Evolutionary conservation across 345 rosid genomes (phyloP).

Genomic region (Aethionema arabicum): DNA sequence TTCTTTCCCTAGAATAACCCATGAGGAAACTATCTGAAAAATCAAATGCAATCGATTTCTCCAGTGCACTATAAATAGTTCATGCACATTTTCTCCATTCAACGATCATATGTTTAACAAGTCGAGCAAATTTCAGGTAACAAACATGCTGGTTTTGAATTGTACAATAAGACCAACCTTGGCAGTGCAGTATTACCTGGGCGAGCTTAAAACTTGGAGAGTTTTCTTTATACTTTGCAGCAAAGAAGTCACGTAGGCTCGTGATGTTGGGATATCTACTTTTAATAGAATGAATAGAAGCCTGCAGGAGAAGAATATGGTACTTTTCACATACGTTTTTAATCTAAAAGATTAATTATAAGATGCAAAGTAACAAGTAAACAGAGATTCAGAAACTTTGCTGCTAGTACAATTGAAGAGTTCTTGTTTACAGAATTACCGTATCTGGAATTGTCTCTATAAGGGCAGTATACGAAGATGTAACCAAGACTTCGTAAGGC

Average conservation of each 20-base stretch:
- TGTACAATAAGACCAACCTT: slow-evolving; percentile 14
- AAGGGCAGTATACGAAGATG: slow-evolving; percentile 97
- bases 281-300: slow-evolving; percentile 95
- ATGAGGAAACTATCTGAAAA: slow-evolving; percentile 10
- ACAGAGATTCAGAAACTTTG: slow-evolving; percentile 4
- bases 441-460: slow-evolving; percentile 99
- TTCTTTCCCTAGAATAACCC: slow-evolving; percentile 11
- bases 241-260: slow-evolving; percentile 90
- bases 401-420: slow-evolving; percentile 17
- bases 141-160: slow-evolving; percentile 18
- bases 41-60: slow-evolving; percentile 13
- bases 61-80: slow-evolving; percentile 14
- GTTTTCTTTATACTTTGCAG: slow-evolving; percentile 80
- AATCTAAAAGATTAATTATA: neutral
- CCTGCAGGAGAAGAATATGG: slow-evolving; percentile 46
- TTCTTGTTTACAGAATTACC: slow-evolving; percentile 42
- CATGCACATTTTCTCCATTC: neutral
- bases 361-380: slow-evolving; percentile 11
- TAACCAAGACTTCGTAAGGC: slow-evolving; percentile 92
- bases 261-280: slow-evolving; percentile 83
- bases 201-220: slow-evolving; percentile 93
- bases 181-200: slow-evolving; percentile 69
- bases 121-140: slow-evolving; percentile 11
- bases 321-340: slow-evolving; percentile 16
- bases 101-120: slow-evolving; percentile 21